phyloP scores from a whole-genome alignment of 164 flowering plant species.

The Protea cynaroides region DNA sequence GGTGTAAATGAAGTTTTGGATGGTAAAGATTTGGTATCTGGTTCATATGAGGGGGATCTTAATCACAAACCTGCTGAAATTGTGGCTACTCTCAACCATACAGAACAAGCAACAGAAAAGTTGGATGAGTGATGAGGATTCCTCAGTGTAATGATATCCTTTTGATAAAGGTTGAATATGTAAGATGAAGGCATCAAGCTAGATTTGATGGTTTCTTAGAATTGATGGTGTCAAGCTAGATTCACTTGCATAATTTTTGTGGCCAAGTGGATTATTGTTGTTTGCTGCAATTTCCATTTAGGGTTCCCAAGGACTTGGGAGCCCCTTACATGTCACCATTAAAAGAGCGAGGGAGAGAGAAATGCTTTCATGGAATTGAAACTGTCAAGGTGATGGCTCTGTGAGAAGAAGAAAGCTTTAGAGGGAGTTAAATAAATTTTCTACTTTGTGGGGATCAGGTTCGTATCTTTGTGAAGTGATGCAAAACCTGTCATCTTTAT shows the following conservation, averaged over 20 bases:
- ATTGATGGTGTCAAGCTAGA: background rate
- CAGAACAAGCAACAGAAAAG: background rate
- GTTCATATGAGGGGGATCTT: background rate
- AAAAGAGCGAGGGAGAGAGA: background rate
- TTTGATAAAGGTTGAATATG: no score
- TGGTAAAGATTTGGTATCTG: background rate
- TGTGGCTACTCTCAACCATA: background rate
- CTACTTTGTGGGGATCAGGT: background rate
- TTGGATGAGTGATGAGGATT: background rate
- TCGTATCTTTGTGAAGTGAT: no score
- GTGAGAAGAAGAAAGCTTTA: background rate
- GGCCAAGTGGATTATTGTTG: background rate
- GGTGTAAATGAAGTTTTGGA: background rate
- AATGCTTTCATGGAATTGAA: background rate
- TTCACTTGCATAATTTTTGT: background rate
- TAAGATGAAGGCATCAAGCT: no score
- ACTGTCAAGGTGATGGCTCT: background rate
- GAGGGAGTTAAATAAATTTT: background rate
- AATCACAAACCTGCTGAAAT: constrained; percentile 2
- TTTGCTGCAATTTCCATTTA: background rate
- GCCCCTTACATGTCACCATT: no score
- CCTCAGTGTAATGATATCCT: no score
- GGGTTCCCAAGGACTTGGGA: background rate
- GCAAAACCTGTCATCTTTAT: no score
- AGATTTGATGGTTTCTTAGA: background rate